Conservation (phyloP, 202 grass and related monocot species). For the Saccharum hybrid region DNA sequence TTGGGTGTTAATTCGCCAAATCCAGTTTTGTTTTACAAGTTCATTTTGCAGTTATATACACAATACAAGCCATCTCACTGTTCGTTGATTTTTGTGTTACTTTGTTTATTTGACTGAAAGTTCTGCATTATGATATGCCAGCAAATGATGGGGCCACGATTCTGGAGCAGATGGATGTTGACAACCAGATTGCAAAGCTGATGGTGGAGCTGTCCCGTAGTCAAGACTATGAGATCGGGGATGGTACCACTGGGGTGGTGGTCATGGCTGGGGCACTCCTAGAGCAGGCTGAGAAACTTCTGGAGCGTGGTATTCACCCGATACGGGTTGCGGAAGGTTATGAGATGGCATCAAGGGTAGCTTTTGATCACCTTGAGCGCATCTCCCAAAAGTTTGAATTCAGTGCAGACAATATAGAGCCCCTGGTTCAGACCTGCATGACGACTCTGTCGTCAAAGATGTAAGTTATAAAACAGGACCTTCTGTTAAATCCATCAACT, state of each 20-base stretch:
- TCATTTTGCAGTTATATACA: neutral
- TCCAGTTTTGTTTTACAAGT: neutral
- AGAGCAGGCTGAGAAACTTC: slow-evolving; percentile 92
- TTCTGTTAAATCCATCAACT: neutral
- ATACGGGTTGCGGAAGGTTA: slow-evolving; percentile 91
- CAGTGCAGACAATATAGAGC: slow-evolving; percentile 41
- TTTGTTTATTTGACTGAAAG: neutral
- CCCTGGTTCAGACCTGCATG: slow-evolving; percentile 60
- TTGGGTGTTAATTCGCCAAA: neutral
- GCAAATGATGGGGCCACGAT: slow-evolving; percentile 97
- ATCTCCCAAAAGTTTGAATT: slow-evolving; percentile 89
- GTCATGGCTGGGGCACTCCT: slow-evolving; percentile 90
- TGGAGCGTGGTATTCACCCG: slow-evolving; percentile 91
- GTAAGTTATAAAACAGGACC: slow-evolving; percentile 51
- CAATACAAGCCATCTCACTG: neutral
- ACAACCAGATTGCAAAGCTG: slow-evolving; percentile 96
- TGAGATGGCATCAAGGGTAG: slow-evolving; percentile 91
- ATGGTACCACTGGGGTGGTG: slow-evolving; percentile 92
- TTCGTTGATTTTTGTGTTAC: too few species aligned
- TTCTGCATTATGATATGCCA: slow-evolving; percentile 27
- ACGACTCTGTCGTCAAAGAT: slow-evolving; percentile 96
- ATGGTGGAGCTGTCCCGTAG: slow-evolving; percentile 95
- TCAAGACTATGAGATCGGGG: slow-evolving; percentile 98
- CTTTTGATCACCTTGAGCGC: slow-evolving; percentile 82
- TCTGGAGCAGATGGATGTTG: slow-evolving; percentile 97